Evolutionary conservation across 805 yeast genomes (phyloP), one percentile per base, ranked within the genome.

Genomic region (Zygotorulaspora sp.): DNA sequence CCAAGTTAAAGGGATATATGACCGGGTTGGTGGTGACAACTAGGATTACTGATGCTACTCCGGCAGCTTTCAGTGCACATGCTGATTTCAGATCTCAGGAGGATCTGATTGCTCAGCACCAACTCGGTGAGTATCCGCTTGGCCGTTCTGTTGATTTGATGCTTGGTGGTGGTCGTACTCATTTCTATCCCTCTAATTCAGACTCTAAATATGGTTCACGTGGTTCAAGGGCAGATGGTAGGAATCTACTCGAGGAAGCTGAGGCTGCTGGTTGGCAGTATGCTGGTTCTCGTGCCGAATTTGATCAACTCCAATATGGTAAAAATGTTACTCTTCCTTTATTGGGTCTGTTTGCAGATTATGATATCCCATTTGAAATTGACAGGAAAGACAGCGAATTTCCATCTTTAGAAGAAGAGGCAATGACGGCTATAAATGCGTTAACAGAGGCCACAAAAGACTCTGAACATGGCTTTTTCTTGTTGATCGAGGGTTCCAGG

Each of bases 21-120:
- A 89, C 97, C 0, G 97, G 97, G 0, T 66, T 89, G 34, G 97
- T 89, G 17, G 96, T 88, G 19, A 89, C 96, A 18, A 88, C 97
- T 0, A 74, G 94, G 46, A 75, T 89, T 48, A 86, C 96, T 6
- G 97, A 89, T 58, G 97, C 97, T 11, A 89, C 97, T 0, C 97
- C 97, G 0, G 96, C 95, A 9, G 78, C 89, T 0, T 89, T 87
- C 58, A 77, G 86, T 27, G 52, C 95, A 2, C 97, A 89, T 58
- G 92, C 72, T 10, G 80, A 79, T 47, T 73, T 67, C 55, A 73
- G 97, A 55, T 71, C 66, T 49, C 85, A 83, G 65, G 95, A 88
- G 60, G 89, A 83, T 55, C 68, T 78, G 61, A 87, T 89, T 57
- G 96, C 96, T 3, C 76, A 77, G 53, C 96, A 89, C 44, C 92